Percentiles rank a stretch among this genome's conserved stretches.
Conservation (phyloP, 2,329 filamentous ascomycete genomes). For the Chaetomiaceae sp. region DNA sequence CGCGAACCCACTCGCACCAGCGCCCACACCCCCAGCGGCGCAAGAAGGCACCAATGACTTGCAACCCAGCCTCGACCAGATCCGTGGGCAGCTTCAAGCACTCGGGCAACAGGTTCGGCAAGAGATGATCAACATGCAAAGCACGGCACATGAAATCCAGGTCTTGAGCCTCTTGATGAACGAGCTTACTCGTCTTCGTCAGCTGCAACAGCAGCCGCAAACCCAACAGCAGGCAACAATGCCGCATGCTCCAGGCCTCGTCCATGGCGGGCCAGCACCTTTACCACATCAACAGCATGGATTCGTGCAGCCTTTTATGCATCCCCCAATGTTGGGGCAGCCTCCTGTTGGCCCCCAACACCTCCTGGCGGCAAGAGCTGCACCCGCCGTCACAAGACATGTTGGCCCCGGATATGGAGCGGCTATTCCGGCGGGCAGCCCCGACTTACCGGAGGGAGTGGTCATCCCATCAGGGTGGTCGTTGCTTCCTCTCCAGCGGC, state of each 20-base stretch:
- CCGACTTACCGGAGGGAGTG: conserved; percentile 60
- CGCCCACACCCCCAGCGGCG: conserved; percentile 16
- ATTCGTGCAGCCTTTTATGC: conserved; percentile 10
- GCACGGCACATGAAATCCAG: conserved; percentile 63
- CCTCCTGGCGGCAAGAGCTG: conserved; percentile 20
- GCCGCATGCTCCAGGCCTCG: conserved; percentile 16
- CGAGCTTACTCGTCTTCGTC: conserved; percentile 64
- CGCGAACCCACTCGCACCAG: conserved; percentile 16
- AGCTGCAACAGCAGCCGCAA: conserved; percentile 38
- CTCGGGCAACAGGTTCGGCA: conserved; percentile 66
- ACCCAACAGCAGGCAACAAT: conserved; percentile 17
- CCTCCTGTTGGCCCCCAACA: conserved; percentile 19
- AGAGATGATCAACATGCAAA: conserved; percentile 59
- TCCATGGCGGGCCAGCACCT: conserved; percentile 11
- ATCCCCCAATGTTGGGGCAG: conserved; percentile 12
- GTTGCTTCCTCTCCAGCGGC: conserved; percentile 55
- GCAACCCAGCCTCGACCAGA: conserved; percentile 32
- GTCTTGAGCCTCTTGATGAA: conserved; percentile 62
- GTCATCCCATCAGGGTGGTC: conserved; percentile 62
- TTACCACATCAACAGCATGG: conserved; percentile 20
- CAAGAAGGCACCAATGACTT: conserved; percentile 22
- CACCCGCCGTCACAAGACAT: conserved; percentile 43
- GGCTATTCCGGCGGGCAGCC: conserved; percentile 55
- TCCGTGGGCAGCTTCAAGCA: conserved; percentile 58
- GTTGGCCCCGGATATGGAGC: conserved; percentile 41